Evolutionary conservation across 163 green algal species (phyloP), one percentile per base, ranked within the genome.

Genomic region (Chlamydomonas reinhardtii): DNA sequence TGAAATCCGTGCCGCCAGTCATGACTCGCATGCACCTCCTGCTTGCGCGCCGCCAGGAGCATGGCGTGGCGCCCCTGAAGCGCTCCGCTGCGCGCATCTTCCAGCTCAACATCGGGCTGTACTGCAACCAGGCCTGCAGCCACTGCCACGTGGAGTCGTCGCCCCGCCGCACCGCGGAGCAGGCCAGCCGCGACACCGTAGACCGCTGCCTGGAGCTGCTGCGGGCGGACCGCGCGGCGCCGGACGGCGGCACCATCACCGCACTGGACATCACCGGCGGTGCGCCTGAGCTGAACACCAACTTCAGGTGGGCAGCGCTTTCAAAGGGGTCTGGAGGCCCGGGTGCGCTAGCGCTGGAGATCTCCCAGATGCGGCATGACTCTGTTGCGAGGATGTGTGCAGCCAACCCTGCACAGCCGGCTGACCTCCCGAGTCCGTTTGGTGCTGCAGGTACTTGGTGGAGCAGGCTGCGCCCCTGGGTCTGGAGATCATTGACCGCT

Each of bases 61-160:
- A 17, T 0, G 93, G 94, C 34, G 92, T 94, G 16, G 76, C 37
- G 0, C 84, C 93, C 4, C 90, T 99, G 32, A 35, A 83, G n/a
- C 92, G 97, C 0, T 56, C 75, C 11, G 62, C 89, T 19, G 90
- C 96, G 16, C 91, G 79, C 22, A 97, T 96, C 2, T 73, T 99
- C 16, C 97, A 99, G 93, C 92, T 99, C 24, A 99, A 99, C 92
- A 97, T 99, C 43, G 97, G 97, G 0, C 93, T 99, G 22, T 99
- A 98, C 92, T 99, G 97, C 96, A 99, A 99, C 93, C 97, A 94
- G 91, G 96, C 96, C 1, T 99, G 97, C 94, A 93, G 81, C 39
- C 97, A 99, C 91, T 99, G 97, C 93, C 97, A 99, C 89, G 97
- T 99, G 76, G 97, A 99, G 88, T 96, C 91, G 43, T 98, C 94